These are phyloP conservation scores for Plasmodium ovale DNA, from an alignment of 169 alveolate species.

Conservation along the genomic window DNA sequence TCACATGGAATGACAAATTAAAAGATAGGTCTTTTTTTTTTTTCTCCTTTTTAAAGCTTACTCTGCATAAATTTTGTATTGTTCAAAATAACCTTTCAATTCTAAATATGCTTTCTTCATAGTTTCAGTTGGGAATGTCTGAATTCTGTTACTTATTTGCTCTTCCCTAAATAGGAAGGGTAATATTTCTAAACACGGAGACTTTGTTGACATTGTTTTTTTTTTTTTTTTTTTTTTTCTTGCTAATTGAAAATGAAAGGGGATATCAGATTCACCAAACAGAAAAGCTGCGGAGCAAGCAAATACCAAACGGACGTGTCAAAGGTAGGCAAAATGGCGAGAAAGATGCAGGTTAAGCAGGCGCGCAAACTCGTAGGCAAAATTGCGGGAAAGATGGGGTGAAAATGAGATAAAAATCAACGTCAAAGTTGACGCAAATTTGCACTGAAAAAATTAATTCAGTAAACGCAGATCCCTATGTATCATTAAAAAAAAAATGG, in stretches of 20 bases:
- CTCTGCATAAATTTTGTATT: constrained; percentile 75
- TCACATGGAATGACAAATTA: background rate
- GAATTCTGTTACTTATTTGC: constrained; percentile 74
- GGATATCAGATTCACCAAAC: background rate
- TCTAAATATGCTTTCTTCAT: constrained; percentile 74
- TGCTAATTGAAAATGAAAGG: constrained; percentile 4
- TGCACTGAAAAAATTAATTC: background rate
- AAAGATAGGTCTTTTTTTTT: background rate
- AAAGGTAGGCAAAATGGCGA: background rate
- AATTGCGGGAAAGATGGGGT: background rate
- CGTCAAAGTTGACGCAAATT: background rate
- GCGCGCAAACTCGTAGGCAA: background rate
- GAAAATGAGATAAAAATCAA: background rate
- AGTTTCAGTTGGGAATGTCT: constrained; percentile 67
- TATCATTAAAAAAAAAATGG: background rate
- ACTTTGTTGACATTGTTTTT: constrained; percentile 54
- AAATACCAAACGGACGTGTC: too few relatives aligned
- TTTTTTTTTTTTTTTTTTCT: background rate
- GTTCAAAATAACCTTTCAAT: constrained; percentile 75
- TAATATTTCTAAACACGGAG: constrained; percentile 70
- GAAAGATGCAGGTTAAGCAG: too few relatives aligned
- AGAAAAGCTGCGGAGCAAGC: background rate
- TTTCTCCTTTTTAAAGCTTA: constrained; percentile 14
- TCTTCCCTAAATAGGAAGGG: constrained; percentile 76
- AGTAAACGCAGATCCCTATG: too few relatives aligned